Base-by-base conservation (phyloP, 148 eudicot genomes). In the Chenopodium formosanum region DNA sequence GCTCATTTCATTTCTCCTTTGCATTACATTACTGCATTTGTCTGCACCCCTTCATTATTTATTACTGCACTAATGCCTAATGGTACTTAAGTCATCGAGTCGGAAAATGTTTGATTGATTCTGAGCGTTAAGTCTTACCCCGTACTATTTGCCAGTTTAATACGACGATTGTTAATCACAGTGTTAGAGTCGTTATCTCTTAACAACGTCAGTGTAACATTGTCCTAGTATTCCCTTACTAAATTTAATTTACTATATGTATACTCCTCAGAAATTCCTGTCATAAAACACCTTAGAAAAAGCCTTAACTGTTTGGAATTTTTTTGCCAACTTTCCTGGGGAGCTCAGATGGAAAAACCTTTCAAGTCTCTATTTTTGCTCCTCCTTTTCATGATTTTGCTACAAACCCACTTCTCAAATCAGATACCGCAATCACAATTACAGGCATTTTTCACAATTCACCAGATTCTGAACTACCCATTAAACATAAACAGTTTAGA, bases 401-500 rank as follows among this genome's bases (percentile, higher is more conserved):
- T 84, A 46, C 72, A 78, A 37, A 76, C 82, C 82, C 82, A 78
- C 70, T 8, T 74, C 78, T 83, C 93, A 77, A 72, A 78, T 29
- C 89, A 89, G 86, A 65, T 89, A 40, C 87, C 82, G 48, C 70
- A 79, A 32, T 87, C 98, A 46, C 93, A 92, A 75, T 79, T 79
- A 60, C 79, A 89, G 9, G 87, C 91, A 74, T 80, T 94, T 44
- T 46, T 78, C 22, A 83, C 81, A 52, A 89, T 94, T 76, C 90
- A 88, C 78, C 76, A 85, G 83, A 88, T 89, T 23, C 84, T 91
- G 9, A 87, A 89, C 73, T 86, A 83, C 87, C 92, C 93, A 82
- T 32, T 73, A 70, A 84, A 75, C 65, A 58, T 85, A 58, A 86
- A 77, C 69, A 87, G 77, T 74, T 80, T 90, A 86, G 87, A 78